These are phyloP conservation scores for Cyberlindnera japonica DNA, from an alignment of 805 yeast genomes.

Conservation along the genomic window DNA sequence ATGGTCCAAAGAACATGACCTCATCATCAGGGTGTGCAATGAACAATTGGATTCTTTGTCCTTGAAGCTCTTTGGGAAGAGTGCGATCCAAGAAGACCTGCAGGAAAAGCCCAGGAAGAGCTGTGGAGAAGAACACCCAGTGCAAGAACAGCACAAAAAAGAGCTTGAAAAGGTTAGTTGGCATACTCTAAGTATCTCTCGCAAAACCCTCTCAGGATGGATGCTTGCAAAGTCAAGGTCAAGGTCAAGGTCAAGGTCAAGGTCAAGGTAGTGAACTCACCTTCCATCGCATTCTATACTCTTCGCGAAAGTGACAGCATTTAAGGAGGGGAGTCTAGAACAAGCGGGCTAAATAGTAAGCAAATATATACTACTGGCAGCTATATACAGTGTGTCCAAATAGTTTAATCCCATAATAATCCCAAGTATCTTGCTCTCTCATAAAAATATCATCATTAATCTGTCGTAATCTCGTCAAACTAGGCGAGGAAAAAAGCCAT, in stretches of 20 bases:
- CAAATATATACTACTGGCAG: no score
- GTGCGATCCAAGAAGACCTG: neutral
- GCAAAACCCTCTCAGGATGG: neutral
- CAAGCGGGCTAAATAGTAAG: no score
- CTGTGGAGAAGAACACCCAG: neutral
- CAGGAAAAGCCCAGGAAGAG: neutral
- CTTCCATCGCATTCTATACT: no score
- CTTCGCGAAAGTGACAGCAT: neutral
- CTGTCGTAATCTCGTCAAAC: neutral
- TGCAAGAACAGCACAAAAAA: neutral
- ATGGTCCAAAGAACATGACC: constrained; percentile 93
- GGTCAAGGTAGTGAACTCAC: no score
- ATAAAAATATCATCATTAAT: neutral
- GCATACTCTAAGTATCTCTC: no score
- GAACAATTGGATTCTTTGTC: constrained; percentile 41
- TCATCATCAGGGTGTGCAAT: constrained; percentile 99
- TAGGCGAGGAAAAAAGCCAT: neutral
- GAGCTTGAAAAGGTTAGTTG: neutral
- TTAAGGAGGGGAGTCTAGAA: no score
- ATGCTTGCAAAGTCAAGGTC: no score
- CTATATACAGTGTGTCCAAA: neutral
- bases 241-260: no score
- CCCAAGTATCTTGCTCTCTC: neutral
- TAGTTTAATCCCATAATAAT: neutral
- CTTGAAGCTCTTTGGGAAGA: constrained; percentile 3